phyloP scores from a whole-genome alignment of 2,329 filamentous ascomycete genomes.

The Exophiala sideris region DNA sequence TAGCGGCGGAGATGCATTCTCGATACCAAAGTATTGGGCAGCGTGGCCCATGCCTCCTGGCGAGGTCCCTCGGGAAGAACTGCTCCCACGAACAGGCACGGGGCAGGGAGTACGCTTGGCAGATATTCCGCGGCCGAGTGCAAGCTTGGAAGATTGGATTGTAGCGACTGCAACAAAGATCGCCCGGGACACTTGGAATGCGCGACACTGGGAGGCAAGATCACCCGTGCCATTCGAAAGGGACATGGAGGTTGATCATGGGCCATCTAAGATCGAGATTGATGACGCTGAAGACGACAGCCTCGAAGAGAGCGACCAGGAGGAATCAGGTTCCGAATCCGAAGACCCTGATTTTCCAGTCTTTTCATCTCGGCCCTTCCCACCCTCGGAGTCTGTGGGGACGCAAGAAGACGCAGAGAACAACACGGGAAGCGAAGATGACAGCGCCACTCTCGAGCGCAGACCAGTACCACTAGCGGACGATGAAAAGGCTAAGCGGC shows the following conservation, averaged over 20 bases:
- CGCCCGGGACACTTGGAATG: conserved; percentile 60
- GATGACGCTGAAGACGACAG: not conserved
- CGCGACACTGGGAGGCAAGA: conserved; percentile 16
- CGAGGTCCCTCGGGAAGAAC: conserved; percentile 58
- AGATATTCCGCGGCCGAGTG: conserved; percentile 47
- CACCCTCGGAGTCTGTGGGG: conserved; percentile 3
- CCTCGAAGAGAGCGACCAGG: not conserved
- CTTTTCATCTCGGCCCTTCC: conserved; percentile 17
- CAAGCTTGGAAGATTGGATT: conserved; percentile 66
- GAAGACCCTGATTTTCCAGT: conserved; percentile 5
- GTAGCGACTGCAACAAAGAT: conserved; percentile 62
- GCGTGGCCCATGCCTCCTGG: conserved; percentile 73
- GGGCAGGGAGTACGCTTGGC: conserved; percentile 1
- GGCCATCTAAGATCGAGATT: conserved; percentile 1
- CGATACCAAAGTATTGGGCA: conserved; percentile 64
- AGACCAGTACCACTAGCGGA: conserved; percentile 62
- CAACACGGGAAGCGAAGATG: conserved; percentile 25
- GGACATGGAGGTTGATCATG: not conserved
- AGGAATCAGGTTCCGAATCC: not conserved
- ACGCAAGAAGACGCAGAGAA: not conserved
- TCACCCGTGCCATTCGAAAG: not conserved
- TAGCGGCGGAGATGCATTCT: conserved; percentile 32
- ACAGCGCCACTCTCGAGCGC: conserved; percentile 14
- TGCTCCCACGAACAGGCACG: conserved; percentile 39
- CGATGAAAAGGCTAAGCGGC: conserved; percentile 62